Evolutionary conservation across 179 eudicot species (phyloP).

Genomic region (Sideroxylon spinosum): DNA sequence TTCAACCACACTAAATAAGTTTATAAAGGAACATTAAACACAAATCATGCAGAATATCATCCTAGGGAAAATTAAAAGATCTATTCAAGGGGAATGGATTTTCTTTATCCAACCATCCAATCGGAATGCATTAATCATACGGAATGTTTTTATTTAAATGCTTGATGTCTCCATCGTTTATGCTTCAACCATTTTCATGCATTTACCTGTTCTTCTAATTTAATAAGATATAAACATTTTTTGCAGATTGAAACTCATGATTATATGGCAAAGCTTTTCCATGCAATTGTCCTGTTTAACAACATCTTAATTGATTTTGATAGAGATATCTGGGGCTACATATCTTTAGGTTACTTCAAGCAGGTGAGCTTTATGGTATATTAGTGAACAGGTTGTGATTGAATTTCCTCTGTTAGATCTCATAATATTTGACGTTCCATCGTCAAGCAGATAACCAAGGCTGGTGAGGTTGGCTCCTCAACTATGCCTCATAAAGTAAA

Average conservation of each 20-base stretch:
- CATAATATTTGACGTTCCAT: constrained; percentile 5
- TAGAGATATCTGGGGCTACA: constrained; percentile 89
- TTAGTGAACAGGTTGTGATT: background rate
- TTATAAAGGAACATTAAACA: too few relatives aligned
- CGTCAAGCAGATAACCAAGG: constrained; percentile 63
- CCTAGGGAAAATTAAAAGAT: too few relatives aligned
- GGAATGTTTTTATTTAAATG: too few relatives aligned
- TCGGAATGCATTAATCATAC: too few relatives aligned
- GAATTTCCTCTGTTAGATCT: background rate
- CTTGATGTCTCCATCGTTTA: background rate
- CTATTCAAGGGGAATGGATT: too few relatives aligned
- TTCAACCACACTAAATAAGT: too few relatives aligned
- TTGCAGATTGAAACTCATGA: constrained; percentile 97
- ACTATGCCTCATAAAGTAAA: constrained; percentile 99
- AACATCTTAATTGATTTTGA: constrained; percentile 79
- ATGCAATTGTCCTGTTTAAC: constrained; percentile 68
- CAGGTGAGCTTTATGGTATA: constrained; percentile 50
- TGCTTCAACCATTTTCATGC: background rate
- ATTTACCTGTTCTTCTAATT: constrained; percentile 3
- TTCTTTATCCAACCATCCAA: too few relatives aligned
- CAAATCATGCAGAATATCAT: too few relatives aligned
- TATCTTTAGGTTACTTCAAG: constrained; percentile 83
- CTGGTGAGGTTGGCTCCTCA: constrained; percentile 96
- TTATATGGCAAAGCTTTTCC: constrained; percentile 90
- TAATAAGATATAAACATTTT: background rate